These are phyloP conservation scores for Ceratobasidium theobromae DNA, from an alignment of 1,284 basidiomycete species.

Conservation along the genomic window DNA sequence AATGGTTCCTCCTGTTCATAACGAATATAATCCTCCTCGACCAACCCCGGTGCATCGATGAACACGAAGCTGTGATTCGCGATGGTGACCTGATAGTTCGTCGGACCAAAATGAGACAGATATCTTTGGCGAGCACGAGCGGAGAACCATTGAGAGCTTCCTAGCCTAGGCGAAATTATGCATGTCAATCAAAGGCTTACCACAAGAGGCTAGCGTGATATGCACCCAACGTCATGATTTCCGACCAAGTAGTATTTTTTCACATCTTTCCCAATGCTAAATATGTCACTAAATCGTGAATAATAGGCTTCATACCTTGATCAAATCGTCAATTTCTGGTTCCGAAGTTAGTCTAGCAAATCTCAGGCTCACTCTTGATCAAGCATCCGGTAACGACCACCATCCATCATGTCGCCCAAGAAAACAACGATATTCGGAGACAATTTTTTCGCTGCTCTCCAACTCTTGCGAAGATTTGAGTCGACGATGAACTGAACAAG, in stretches of 20 bases:
- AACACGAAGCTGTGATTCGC: conserved; percentile 73
- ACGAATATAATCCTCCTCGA: conserved; percentile 74
- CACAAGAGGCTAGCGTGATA: conserved; percentile 16
- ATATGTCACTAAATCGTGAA: conserved; percentile 62
- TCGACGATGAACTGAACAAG: conserved; percentile 58
- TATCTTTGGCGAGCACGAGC: conserved; percentile 64
- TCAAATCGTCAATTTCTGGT: conserved; percentile 25
- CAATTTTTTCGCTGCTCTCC: conserved; percentile 62
- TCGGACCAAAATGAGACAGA: conserved; percentile 62
- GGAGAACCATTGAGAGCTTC: conserved; percentile 56
- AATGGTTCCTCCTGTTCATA: conserved; percentile 52
- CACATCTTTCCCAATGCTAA: conserved; percentile 48
- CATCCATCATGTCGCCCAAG: conserved; percentile 76
- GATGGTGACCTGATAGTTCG: conserved; percentile 56
- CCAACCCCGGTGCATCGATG: conserved; percentile 71
- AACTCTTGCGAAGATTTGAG: conserved; percentile 71
- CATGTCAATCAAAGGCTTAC: conserved; percentile 28
- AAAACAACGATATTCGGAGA: conserved; percentile 75
- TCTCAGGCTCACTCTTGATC: conserved; percentile 62
- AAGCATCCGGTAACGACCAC: conserved; percentile 60
- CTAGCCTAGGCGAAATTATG: conserved; percentile 52
- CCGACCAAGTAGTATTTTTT: conserved; percentile 74
- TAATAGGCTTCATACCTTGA: conserved; percentile 63
- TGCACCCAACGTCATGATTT: conserved; percentile 81
- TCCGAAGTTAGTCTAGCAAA: conserved; percentile 6